phyloP scores from a whole-genome alignment of 139 green algal species.

The Chlorella sp. region DNA sequence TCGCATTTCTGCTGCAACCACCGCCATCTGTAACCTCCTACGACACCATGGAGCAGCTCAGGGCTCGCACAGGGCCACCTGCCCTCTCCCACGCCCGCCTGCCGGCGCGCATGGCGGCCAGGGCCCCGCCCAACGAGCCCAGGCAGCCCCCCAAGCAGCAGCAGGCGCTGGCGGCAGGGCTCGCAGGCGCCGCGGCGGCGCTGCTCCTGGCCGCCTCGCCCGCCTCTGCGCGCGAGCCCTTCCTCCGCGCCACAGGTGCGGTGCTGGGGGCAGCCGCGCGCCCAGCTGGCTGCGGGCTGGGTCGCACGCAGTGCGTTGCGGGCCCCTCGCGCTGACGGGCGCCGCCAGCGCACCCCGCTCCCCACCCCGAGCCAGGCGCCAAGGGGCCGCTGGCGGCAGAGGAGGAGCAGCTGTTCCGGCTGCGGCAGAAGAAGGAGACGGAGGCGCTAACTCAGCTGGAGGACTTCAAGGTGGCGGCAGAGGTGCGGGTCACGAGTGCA shows the following conservation, averaged over 20 bases:
- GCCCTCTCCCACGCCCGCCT: too few relatives aligned
- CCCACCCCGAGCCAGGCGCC: constrained; percentile 44
- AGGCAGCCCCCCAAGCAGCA: constrained; percentile 9
- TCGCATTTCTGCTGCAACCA: too few relatives aligned
- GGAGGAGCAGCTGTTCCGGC: constrained; percentile 66
- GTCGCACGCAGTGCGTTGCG: neutral
- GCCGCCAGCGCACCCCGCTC: neutral
- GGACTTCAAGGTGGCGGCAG: neutral
- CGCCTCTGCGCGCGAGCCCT: constrained; percentile 18
- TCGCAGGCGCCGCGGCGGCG: constrained; percentile 21
- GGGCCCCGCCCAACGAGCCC: neutral
- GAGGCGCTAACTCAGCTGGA: constrained; percentile 46
- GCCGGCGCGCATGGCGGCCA: too few relatives aligned
- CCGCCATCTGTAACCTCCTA: too few relatives aligned
- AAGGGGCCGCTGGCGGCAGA: constrained; percentile 72
- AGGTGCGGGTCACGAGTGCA: neutral
- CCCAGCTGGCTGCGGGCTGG: neutral
- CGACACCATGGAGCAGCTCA: too few relatives aligned
- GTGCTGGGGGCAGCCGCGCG: too few relatives aligned
- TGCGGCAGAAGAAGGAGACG: constrained; percentile 70
- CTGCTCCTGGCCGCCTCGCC: constrained; percentile 20
- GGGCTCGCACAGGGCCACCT: too few relatives aligned
- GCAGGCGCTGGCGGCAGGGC: constrained; percentile 7
- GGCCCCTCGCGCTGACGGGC: neutral
- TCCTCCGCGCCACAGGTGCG: constrained; percentile 38